phyloP scores from a whole-genome alignment of 345 rosid genomes.

The Corchorus olitorius region DNA sequence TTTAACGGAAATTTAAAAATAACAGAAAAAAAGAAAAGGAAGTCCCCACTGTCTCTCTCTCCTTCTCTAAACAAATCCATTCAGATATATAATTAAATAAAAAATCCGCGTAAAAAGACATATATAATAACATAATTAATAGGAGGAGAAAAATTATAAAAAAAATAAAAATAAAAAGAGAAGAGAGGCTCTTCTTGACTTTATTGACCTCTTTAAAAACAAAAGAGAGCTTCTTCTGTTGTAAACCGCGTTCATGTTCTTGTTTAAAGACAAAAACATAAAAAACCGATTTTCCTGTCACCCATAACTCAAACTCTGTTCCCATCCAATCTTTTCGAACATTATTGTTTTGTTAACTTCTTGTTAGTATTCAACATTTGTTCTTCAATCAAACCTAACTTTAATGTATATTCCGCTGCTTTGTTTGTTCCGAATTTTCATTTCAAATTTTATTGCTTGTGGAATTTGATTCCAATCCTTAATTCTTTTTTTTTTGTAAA shows the following conservation, averaged over 20 bases:
- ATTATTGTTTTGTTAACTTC: neutral
- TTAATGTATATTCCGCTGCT: neutral
- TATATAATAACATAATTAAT: neutral
- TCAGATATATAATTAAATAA: neutral
- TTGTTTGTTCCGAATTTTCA: neutral
- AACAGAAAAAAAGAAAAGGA: neutral
- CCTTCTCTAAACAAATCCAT: neutral
- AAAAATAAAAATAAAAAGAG: neutral
- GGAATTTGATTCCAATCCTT: neutral
- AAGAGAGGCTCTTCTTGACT: neutral
- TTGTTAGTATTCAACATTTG: neutral
- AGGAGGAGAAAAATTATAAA: neutral
- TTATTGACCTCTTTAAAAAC: constrained; percentile 4
- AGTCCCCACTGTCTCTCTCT: neutral
- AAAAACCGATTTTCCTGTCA: neutral
- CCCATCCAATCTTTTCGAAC: neutral
- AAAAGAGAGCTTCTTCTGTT: neutral
- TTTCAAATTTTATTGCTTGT: neutral
- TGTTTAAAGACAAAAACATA: neutral
- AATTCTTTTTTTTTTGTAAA: neutral
- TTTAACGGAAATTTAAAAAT: neutral
- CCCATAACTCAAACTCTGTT: neutral
- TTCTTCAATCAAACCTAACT: neutral
- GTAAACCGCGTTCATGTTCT: constrained; percentile 3
- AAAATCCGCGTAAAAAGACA: neutral